Evolutionary conservation across 805 yeast species (phyloP).

Genomic region (Millerozyma acaciae): DNA sequence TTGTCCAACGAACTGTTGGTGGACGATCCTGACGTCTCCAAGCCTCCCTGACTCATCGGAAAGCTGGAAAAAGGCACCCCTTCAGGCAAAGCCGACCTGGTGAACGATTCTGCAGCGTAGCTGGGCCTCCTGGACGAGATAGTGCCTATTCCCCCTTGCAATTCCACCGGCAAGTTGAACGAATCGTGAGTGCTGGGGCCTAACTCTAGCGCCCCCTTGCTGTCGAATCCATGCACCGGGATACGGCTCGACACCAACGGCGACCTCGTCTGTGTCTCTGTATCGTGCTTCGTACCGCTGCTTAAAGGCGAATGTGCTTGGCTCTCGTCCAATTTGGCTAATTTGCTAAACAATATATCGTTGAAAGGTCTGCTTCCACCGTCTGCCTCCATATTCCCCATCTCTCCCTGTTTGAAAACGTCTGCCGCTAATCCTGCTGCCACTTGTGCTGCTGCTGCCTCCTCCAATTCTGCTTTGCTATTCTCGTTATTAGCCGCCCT

Average conservation of each 20-base stretch:
- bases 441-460: conserved; percentile 3
- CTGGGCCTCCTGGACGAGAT: conserved; percentile 70
- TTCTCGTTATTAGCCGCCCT: no score
- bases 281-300: not conserved
- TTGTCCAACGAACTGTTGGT: not conserved
- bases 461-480: no score
- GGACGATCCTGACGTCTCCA: no score
- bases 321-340: conserved; percentile 15
- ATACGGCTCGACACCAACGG: not conserved
- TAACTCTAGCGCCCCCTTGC: conserved; percentile 1
- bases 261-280: not conserved
- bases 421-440: conserved; percentile 3
- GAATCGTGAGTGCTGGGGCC: conserved; percentile 17
- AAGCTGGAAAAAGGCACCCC: no score
- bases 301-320: not conserved
- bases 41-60: no score
- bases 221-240: not conserved
- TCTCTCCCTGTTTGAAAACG: conserved; percentile 6
- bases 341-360: conserved; percentile 21
- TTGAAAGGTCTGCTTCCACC: conserved; percentile 13
- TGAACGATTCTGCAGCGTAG: conserved; percentile 64
- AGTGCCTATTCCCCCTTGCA: conserved; percentile 62
- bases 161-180: conserved; percentile 51
- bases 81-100: conserved; percentile 25
- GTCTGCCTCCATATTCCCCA: conserved; percentile 8